These are phyloP conservation scores for Apiospora aurea DNA, from an alignment of 2,329 filamentous ascomycete genomes.

Conservation along the genomic window DNA sequence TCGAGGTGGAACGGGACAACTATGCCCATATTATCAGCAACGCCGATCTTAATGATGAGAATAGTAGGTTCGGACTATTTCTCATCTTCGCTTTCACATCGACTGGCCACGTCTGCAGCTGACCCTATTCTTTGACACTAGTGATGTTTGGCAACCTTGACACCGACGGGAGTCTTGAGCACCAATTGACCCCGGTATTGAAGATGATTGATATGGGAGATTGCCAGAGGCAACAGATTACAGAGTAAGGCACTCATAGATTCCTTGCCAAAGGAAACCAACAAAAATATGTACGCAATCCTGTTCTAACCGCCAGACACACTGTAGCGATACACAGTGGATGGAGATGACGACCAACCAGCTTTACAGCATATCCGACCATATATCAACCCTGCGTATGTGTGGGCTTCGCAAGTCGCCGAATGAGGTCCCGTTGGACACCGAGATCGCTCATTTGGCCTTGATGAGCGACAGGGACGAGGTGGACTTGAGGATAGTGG, in stretches of 20 bases:
- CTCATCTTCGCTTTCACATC: background rate
- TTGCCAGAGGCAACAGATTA: background rate
- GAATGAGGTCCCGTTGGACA: background rate
- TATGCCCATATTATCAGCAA: background rate
- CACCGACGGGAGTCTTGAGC: background rate
- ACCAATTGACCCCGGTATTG: background rate
- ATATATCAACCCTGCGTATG: background rate
- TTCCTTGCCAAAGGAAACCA: background rate
- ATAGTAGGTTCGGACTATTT: background rate
- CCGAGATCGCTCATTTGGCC: background rate
- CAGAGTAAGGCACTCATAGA: background rate
- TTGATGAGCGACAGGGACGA: background rate
- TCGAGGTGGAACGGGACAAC: background rate
- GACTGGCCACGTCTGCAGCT: background rate
- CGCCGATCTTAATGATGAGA: background rate
- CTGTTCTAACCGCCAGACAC: background rate
- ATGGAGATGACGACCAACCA: background rate
- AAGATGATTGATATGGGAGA: slow-evolving; percentile 13
- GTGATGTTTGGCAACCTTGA: background rate
- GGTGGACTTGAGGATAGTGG: background rate
- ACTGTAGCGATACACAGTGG: background rate
- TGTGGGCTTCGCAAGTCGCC: background rate
- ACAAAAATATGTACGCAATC: background rate
- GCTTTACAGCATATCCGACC: background rate
- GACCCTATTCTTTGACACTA: background rate